Evolutionary conservation across 2,329 filamentous ascomycete genomes (phyloP), one percentile per base, ranked within the genome.

Genomic region (Bipolaris victoriae): DNA sequence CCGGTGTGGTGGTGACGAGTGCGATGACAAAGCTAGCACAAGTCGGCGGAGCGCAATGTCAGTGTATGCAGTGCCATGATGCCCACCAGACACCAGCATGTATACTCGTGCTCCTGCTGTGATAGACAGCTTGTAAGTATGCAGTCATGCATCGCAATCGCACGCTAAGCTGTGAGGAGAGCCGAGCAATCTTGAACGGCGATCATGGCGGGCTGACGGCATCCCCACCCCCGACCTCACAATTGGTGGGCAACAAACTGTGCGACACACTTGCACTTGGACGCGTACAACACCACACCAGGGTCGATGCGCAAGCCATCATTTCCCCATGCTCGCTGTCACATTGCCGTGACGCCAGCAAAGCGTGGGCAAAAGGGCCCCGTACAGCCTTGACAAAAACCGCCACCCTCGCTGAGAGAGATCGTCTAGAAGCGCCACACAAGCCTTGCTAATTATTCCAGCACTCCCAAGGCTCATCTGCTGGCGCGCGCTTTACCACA

Each of bases 391-490:
- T 45, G 22, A 36, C 35, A 9, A 39, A 35, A 43, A 39, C 39
- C 46, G 51, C 46, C 40, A 46, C 41, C 10, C 44, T 43, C 47
- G 43, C 39, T 59, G 55, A 49, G 26, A 44, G 41, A 22, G 53
- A 57, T 54, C 51, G 43, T 29, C 56, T 53, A 53, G 60, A 55
- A 50, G 45, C 49, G 49, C 49, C 37, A 43, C 40, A 52, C 40
- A 52, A 46, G 49, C 54, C 54, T 57, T 53, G 56, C 56, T 37
- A 49, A 33, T 29, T 26, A 20, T n/a, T 41, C 13, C 13, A 36
- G 33, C 36, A 52, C 20, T 16, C 35, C 13, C 26, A 43, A 31
- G 40, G 29, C 26, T 40, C 9, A 31, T 37, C 36, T 39, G 16
- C 49, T 51, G 33, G 55, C 18, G 35, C 43, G 31, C 44, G 29